Base-by-base conservation (phyloP, 345 rosid species). In the Sonneratia caseolaris region DNA sequence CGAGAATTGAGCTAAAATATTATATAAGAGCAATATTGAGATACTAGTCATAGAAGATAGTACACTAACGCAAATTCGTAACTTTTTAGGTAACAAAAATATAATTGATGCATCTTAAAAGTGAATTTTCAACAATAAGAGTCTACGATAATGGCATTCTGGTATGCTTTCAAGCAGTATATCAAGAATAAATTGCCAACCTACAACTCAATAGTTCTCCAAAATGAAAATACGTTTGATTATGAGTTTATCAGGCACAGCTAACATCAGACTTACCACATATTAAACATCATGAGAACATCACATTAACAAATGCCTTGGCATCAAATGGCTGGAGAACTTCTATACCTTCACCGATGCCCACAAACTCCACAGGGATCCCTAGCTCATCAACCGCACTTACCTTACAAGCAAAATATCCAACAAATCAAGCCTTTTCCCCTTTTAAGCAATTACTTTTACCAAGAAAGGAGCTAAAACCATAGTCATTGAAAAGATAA, bases 261-360 rank as follows among this genome's bases (percentile, higher is more conserved):
- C 12, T 37, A 66, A 19, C 18, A 37, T 37, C n/a, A 2, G 27
- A 37, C 48, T 43, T 8, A 37, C 24, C 47, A 38, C 13, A 6
- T 35, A 37, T 49, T 3, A 66, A 22, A 55, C 27, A 76, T 88
- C 84, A 88, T 16, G 96, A 84, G 76, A 92, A 92, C 73, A 95
- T 86, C 75, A 97, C 98, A 71, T 90, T 73, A 35, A 93, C 93
- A 73, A 92, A 92, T 36, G 89, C 86, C 77, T 89, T 93, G 0
- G 97, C 90, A 69, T 92, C 97, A 73, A 92, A 95, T 64, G 97
- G 97, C 80, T 92, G 97, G 69, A 95, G 92, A 82, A 90, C 97
- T 82, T 92, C 96, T 62, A 92, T 76, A 65, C 93, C 84, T 89
- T 91, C 99, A 55, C 97, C 97, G 53, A 95, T 93, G 68, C 99